Evolutionary conservation across 1,284 basidiomycete genomes (phyloP).

Genomic region (Trametes hirsuta): DNA sequence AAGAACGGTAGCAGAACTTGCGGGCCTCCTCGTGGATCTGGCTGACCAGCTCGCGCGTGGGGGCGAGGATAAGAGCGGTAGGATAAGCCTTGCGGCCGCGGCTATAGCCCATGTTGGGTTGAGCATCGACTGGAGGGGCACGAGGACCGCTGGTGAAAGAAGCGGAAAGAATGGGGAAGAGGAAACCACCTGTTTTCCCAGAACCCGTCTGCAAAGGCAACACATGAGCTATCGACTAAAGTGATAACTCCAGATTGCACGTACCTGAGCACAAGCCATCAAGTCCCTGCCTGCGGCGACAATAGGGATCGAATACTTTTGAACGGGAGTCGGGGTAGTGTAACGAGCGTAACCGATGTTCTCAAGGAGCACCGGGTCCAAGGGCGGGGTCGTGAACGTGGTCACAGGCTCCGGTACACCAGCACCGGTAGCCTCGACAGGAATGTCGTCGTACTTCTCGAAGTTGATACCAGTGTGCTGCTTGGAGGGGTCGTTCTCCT

Average conservation of each 20-base stretch:
- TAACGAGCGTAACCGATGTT: constrained; percentile 95
- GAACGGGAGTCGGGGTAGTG: constrained; percentile 95
- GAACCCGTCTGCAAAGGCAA: constrained; percentile 82
- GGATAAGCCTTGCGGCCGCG: constrained; percentile 92
- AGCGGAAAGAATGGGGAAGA: constrained; percentile 98
- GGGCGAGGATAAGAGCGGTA: constrained; percentile 94
- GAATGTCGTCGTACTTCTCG: constrained; percentile 99
- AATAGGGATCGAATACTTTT: constrained; percentile 99
- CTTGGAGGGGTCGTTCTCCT: constrained; percentile 79
- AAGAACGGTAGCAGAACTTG: constrained; percentile 99
- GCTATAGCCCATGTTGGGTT: constrained; percentile 53
- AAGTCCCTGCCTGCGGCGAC: constrained; percentile 91
- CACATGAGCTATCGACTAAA: constrained; percentile 24
- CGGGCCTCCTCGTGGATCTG: constrained; percentile 99
- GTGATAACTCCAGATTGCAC: constrained; percentile 25
- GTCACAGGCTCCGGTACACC: constrained; percentile 94
- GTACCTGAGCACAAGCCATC: constrained; percentile 97
- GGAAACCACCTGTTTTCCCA: constrained; percentile 98
- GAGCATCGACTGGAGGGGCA: constrained; percentile 60
- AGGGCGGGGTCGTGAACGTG: constrained; percentile 86
- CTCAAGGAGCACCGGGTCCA: constrained; percentile 93
- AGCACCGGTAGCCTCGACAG: constrained; percentile 96
- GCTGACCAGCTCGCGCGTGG: constrained; percentile 97
- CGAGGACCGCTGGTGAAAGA: constrained; percentile 87
- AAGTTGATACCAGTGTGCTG: constrained; percentile 99